Base-by-base conservation (phyloP, 139 green algal genomes). In the Chlamydomonas asymmetrica region DNA sequence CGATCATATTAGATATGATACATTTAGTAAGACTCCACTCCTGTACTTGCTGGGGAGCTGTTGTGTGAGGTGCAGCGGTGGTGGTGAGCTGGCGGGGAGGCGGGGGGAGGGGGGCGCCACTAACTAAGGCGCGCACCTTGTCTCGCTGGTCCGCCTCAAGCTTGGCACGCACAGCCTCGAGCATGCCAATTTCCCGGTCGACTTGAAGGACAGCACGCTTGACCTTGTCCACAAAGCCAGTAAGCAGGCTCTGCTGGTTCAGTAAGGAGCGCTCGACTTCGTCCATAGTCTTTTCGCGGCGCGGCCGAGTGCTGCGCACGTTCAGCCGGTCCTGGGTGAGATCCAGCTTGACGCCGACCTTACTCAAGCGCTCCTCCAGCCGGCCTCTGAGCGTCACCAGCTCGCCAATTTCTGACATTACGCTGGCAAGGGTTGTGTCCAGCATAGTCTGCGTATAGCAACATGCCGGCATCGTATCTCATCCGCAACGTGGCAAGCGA, bases 211-310 rank as follows among this genome's bases (percentile, higher is more conserved):
- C 16, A 9, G 61, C 73, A 9, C 76, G 56, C 25, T 48, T 60
- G 13, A 80, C 73, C 23, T 80, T 76, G 25, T 82, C 75, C 25
- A 52, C 49, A 41, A 85, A 85, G 9, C 37, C 50, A 5, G 40
- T 65, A 59, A 85, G 61, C 41, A 85, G 59, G 7, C 76, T 65
- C 66, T 85, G 80, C 69, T 85, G 80, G 40, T 73, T 71, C 29
- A 85, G 37, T 37, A 85, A 57, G 27, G 48, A 32, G 32, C 63
- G 64, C 70, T 85, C 80, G 38, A 85, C 80, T 0, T 82, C 80
- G 41, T 85, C 80, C 80, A 85, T 85, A 4, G 80, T 85, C 41
- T 71, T 74, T 70, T 85, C 80, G 16, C 80, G 68, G 0, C 25
- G 37, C 1, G 78, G 78, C 31, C 78, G 71, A 0, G 34, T 41